These are phyloP conservation scores for Akanthomyces muscarius DNA, from an alignment of 2,329 filamentous ascomycete genomes.

Conservation along the genomic window DNA sequence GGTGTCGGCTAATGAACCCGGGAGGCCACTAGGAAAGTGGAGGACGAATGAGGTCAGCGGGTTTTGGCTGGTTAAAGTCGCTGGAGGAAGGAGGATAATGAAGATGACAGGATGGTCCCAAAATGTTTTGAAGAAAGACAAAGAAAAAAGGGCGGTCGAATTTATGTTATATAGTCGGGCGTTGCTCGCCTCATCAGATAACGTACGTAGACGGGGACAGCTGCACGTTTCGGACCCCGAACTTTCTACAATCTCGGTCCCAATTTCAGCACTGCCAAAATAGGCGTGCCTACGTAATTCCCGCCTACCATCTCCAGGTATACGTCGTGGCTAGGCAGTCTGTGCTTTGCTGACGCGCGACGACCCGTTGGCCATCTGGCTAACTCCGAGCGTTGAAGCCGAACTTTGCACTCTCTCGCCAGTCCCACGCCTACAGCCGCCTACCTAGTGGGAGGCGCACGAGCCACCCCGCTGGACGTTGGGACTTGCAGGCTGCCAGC, in stretches of 20 bases:
- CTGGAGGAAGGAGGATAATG: no score
- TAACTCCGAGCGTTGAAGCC: conserved; percentile 6
- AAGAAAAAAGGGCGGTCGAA: not conserved
- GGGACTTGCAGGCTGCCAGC: not conserved
- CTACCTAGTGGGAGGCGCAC: not conserved
- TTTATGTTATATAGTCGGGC: not conserved
- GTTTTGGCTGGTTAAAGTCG: not conserved
- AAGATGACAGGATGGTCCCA: no score
- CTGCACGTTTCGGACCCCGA: not conserved
- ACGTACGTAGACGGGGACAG: no score
- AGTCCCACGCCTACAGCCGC: not conserved
- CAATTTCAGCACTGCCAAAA: not conserved
- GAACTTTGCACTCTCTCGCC: not conserved
- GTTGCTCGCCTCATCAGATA: not conserved
- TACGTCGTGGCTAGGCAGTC: not conserved
- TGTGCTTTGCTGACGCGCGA: not conserved
- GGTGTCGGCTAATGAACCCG: conserved; percentile 7
- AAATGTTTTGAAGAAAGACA: not conserved
- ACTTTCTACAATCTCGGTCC: not conserved
- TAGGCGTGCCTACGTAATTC: not conserved
- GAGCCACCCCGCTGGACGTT: not conserved
- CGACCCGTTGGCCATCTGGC: not conserved
- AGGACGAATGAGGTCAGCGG: not conserved
- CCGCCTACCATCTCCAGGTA: not conserved
- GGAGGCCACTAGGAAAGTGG: not conserved